phyloP scores from a whole-genome alignment of 1,284 basidiomycete species.

The Amylostereum areolatum region DNA sequence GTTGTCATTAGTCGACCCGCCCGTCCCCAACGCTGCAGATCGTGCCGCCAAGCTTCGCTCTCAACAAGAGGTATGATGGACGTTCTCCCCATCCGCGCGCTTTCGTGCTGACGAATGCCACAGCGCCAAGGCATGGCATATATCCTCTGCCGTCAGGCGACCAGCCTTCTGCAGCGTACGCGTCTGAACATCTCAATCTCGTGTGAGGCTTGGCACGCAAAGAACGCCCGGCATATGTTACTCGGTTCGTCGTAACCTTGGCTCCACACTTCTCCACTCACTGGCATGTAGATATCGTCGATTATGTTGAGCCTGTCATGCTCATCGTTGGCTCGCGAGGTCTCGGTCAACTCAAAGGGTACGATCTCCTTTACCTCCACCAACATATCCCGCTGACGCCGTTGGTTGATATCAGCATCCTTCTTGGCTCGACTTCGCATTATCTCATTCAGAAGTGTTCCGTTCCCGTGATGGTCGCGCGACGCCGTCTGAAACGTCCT shows the following conservation, averaged over 20 bases:
- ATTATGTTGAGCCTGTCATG: slow-evolving; percentile 88
- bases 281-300: slow-evolving; percentile 67
- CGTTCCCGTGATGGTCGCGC: slow-evolving; percentile 88
- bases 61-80: slow-evolving; percentile 74
- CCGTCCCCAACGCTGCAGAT: slow-evolving; percentile 63
- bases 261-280: not conserved
- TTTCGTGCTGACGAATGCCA: slow-evolving; percentile 2
- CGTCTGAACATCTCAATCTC: slow-evolving; percentile 79
- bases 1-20: slow-evolving; percentile 65
- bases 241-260: slow-evolving; percentile 45
- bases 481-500: slow-evolving; percentile 74
- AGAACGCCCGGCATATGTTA: slow-evolving; percentile 91
- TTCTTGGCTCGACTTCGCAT: slow-evolving; percentile 95
- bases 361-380: slow-evolving; percentile 18
- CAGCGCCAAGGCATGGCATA: slow-evolving; percentile 87
- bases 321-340: slow-evolving; percentile 95
- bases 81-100: slow-evolving; percentile 1
- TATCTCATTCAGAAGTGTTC: slow-evolving; percentile 93
- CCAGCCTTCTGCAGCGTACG: slow-evolving; percentile 85
- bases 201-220: slow-evolving; percentile 95
- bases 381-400: not conserved
- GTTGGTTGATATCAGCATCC: slow-evolving; percentile 52
- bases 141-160: slow-evolving; percentile 84
- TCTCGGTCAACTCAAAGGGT: slow-evolving; percentile 87
- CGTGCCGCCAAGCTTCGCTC: slow-evolving; percentile 71